Percentiles rank a stretch among this genome's conserved stretches.
These are phyloP conservation scores for Erigeron philadelphicus DNA, from an alignment of 140 eudicot species.

Conservation along the genomic window DNA sequence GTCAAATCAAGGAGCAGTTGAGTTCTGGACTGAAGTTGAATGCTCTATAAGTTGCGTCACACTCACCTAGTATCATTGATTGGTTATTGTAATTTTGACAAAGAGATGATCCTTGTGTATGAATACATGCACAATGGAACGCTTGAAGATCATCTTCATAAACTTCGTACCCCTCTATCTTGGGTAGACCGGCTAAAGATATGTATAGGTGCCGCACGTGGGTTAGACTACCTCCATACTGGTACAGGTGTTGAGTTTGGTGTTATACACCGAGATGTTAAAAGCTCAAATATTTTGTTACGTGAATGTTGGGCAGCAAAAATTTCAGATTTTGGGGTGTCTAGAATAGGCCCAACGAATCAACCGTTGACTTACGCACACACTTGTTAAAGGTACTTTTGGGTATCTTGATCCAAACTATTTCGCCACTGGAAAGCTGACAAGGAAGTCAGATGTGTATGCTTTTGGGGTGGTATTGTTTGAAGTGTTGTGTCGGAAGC, in stretches of 20 bases:
- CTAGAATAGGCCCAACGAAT: constrained; percentile 15
- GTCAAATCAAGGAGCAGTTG: constrained; percentile 19
- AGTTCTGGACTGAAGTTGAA: constrained; percentile 23
- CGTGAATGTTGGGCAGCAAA: constrained; percentile 25
- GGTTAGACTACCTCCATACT: constrained; percentile 36
- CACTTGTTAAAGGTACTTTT: constrained; percentile 9
- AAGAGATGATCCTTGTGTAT: constrained; percentile 29
- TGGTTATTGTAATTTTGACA: constrained; percentile 26
- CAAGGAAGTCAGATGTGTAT: constrained; percentile 28
- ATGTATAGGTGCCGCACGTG: constrained; percentile 37
- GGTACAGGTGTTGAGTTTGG: constrained; percentile 18
- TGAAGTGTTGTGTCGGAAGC: constrained; percentile 21
- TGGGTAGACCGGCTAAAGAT: constrained; percentile 31
- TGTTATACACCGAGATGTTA: constrained; percentile 31
- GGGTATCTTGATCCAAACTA: constrained; percentile 31
- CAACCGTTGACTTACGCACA: constrained; percentile 19
- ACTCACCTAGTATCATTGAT: constrained; percentile 21
- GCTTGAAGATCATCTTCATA: constrained; percentile 29
- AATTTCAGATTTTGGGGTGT: constrained; percentile 29
- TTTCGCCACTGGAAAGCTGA: constrained; percentile 12
- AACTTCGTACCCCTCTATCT: constrained; percentile 19
- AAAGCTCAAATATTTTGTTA: constrained; percentile 29
- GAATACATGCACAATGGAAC: constrained; percentile 30
- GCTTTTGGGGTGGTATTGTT: constrained; percentile 32
- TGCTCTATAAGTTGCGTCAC: constrained; percentile 23